Conservation (phyloP, 2,329 filamentous ascomycete genomes). For the Teratosphaeria pseudoeucalypti region DNA sequence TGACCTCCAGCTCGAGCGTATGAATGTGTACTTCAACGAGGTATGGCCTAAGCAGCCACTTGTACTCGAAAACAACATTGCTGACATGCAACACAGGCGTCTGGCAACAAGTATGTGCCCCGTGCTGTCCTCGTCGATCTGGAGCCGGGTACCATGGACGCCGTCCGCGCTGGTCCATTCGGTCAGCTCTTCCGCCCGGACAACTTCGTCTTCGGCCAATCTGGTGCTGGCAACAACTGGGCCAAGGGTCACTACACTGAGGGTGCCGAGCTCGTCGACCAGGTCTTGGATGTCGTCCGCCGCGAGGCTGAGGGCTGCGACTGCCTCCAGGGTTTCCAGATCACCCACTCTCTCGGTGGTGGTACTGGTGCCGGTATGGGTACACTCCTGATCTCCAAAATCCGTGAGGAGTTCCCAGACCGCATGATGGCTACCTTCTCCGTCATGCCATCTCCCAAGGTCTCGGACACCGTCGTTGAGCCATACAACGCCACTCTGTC, state of each 20-base stretch:
- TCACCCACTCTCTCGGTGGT: constrained; percentile 99
- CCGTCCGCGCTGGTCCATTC: constrained; percentile 94
- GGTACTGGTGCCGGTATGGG: constrained; percentile 99
- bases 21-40: constrained; percentile 99
- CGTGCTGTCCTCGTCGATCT: constrained; percentile 98
- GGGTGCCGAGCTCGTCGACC: constrained; percentile 96
- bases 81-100: constrained; percentile 53
- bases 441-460: constrained; percentile 96
- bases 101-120: constrained; percentile 97
- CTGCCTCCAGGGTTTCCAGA: constrained; percentile 99
- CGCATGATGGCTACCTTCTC: constrained; percentile 99
- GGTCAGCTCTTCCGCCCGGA: constrained; percentile 99
- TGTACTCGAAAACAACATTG: constrained; percentile 1
- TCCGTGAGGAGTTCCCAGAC: constrained; percentile 99
- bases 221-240: constrained; percentile 99
- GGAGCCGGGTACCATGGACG: constrained; percentile 99
- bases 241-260: constrained; percentile 99
- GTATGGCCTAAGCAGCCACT: constrained; percentile 32
- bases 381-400: constrained; percentile 99
- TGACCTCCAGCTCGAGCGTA: constrained; percentile 98
- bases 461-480: constrained; percentile 98
- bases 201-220: constrained; percentile 99
- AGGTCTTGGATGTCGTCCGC: constrained; percentile 96
- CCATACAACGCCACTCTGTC: constrained; percentile 99
- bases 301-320: constrained; percentile 98